Evolutionary conservation across 2,329 filamentous ascomycete genomes (phyloP), one percentile per base, ranked within the genome.

Genomic region (Colletotrichum theobromicola): DNA sequence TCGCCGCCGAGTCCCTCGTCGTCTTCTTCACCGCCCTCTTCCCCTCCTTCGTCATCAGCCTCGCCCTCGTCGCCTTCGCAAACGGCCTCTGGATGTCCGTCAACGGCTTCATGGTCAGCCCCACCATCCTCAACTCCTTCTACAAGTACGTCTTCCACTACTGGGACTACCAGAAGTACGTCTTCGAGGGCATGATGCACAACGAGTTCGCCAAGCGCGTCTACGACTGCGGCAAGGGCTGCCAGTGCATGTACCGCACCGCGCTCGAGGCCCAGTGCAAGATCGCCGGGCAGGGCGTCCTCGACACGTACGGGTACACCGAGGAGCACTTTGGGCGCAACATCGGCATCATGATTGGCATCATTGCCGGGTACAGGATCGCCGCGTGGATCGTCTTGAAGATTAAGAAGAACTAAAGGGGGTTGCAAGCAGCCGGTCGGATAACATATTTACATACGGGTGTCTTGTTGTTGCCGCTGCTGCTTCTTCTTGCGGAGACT

Each of bases 141-240:
- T 98, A 94, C 92, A 91, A 92, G 82, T 97, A 97, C 79, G 94
- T 94, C 7, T 97, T 97, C 79, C 93, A 96, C 81, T 97, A 96
- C 82, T 96, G 96, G 80, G 94, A 97, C 81, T 97, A 97, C 80
- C 94, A 96, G 81, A 90, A 87, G 55, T 97, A 96, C 79, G 95
- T 97, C 5, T 98, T 97, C 81, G 91, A 96, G 80, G 95, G 94
- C 16, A 97, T 98, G 95, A 97, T 97, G 94, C 92, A 96, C 67
- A 97, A 97, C 80, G 94, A 98, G 84, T 97, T 98, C 81, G 85
- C 86, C 2, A 77, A 89, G 21, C 87, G 94, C 16, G 88, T 85
- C 4, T 97, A 94, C 82, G 81, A 84, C 5, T 96, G 94, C 80
- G 87, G 76, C 5, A 80, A 78, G 1, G 83, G 83, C 0, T 95